Evolutionary conservation across 495 filamentous ascomycete genomes (phyloP).

Genomic region (Filosporella fistucella): DNA sequence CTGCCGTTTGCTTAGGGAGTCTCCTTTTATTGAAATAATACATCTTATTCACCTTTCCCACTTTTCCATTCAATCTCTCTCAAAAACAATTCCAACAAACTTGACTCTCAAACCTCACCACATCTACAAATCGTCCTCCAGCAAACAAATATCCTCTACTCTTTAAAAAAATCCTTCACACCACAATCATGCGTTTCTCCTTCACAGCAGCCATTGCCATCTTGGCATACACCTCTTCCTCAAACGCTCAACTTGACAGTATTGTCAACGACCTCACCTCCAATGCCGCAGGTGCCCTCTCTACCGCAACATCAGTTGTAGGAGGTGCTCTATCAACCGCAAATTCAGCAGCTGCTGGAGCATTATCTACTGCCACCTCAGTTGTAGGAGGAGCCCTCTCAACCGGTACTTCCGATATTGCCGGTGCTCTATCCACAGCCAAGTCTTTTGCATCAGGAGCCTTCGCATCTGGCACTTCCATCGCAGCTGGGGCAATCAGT

Average conservation of each 20-base stretch:
- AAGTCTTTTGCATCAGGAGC: conserved; percentile 2
- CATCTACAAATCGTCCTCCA: too few relatives aligned
- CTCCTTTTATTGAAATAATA: too few relatives aligned
- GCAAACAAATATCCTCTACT: background rate
- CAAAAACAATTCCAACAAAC: too few relatives aligned
- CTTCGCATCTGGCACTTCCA: background rate
- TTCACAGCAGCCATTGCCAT: conserved; percentile 18
- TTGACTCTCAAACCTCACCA: too few relatives aligned
- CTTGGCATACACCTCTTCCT: conserved; percentile 11
- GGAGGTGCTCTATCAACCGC: conserved; percentile 2
- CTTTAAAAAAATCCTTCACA: background rate
- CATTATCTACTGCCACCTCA: background rate
- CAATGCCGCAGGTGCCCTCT: background rate
- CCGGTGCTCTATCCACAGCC: background rate
- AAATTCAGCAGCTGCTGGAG: background rate
- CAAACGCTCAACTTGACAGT: background rate
- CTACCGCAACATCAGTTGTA: conserved; percentile 1
- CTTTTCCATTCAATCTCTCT: too few relatives aligned
- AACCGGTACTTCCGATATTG: background rate
- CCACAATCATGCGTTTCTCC: conserved; percentile 18
- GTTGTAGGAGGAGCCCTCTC: conserved; percentile 1
- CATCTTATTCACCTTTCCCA: too few relatives aligned
- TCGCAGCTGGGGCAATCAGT: conserved; percentile 1
- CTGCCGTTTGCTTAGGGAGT: too few relatives aligned
- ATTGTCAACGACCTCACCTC: background rate